These are phyloP conservation scores for Pythium biforme DNA, from an alignment of 352 stramenopile species.

Conservation along the genomic window DNA sequence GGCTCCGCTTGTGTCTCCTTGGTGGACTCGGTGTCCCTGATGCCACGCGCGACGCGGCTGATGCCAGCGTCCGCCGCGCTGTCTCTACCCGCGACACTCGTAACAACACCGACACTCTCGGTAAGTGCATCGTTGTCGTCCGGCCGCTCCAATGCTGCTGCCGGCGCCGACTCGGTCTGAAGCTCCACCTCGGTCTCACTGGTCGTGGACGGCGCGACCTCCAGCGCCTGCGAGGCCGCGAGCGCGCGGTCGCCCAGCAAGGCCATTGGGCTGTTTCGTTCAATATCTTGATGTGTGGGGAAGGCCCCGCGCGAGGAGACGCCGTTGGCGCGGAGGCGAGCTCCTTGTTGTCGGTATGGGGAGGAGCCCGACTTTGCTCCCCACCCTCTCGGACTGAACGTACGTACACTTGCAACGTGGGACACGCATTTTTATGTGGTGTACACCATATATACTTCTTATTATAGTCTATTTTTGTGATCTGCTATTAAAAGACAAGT, in stretches of 20 bases:
- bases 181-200: no score
- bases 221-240: background rate
- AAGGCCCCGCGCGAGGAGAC: no score
- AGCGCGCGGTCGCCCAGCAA: background rate
- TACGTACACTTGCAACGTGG: background rate
- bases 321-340: no score
- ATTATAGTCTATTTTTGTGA: conserved; percentile 9
- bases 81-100: conserved; percentile 2
- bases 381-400: background rate
- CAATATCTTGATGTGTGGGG: background rate
- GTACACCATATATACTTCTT: background rate
- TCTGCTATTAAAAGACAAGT: background rate
- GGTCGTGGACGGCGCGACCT: background rate
- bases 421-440: background rate
- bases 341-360: background rate
- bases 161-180: background rate
- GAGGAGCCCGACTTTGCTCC: background rate
- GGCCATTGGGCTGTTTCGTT: background rate
- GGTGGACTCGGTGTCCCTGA: background rate
- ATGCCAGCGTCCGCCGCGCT: background rate
- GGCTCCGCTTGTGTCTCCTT: background rate
- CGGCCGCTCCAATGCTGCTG: background rate
- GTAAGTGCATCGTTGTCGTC: conserved; percentile 1
- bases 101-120: background rate
- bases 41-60: background rate